phyloP scores from a whole-genome alignment of 306 rosid genomes.

The Cicer chorassanicum region DNA sequence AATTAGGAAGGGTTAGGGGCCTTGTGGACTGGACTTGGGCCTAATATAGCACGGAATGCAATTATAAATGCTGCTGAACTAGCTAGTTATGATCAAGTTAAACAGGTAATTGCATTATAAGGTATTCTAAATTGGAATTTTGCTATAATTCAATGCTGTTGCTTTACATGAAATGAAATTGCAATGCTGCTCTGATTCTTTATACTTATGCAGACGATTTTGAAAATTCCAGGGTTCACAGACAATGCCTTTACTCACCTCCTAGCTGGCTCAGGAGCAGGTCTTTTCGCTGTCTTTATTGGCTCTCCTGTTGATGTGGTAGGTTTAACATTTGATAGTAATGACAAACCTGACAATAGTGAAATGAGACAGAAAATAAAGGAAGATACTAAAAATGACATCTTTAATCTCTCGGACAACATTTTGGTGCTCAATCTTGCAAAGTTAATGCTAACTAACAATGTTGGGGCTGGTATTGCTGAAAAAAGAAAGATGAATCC shows the following conservation, averaged over 20 bases:
- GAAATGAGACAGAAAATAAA: constrained; percentile 23
- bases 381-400: constrained; percentile 11
- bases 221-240: constrained; percentile 97
- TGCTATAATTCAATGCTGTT: constrained; percentile 24
- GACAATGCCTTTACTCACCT: constrained; percentile 88
- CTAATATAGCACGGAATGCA: constrained; percentile 88
- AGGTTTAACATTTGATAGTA: constrained; percentile 46
- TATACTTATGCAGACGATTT: constrained; percentile 96
- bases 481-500: background rate
- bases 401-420: constrained; percentile 13
- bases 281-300: constrained; percentile 88
- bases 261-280: constrained; percentile 97
- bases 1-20: constrained; percentile 86
- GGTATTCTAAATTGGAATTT: constrained; percentile 36
- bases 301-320: constrained; percentile 99
- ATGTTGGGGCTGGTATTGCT: constrained; percentile 23
- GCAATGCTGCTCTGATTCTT: constrained; percentile 70
- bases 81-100: constrained; percentile 96
- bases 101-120: constrained; percentile 65
- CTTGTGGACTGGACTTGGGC: constrained; percentile 97
- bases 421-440: constrained; percentile 16
- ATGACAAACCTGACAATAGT: constrained; percentile 24
- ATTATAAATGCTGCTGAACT: constrained; percentile 95
- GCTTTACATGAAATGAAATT: constrained; percentile 46
- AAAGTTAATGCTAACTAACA: background rate